Evolutionary conservation across 2,329 filamentous ascomycete genomes (phyloP).

Genomic region (Beauveria pseudobassiana): DNA sequence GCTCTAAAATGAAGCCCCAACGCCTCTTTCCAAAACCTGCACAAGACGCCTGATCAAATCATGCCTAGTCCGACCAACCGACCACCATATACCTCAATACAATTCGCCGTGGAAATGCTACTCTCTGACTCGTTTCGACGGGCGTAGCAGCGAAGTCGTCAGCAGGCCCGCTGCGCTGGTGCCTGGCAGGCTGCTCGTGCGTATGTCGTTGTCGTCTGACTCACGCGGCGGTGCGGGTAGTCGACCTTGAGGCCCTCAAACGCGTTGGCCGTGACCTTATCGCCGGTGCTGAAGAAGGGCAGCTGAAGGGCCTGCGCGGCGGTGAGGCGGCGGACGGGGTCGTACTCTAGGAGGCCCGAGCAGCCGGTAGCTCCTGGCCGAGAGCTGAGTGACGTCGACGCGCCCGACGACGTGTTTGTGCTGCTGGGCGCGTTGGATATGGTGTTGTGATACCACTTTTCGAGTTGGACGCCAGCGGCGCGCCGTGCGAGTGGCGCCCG

Average conservation of each 20-base stretch:
- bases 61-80: not conserved
- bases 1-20: not conserved
- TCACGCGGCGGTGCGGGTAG: slow-evolving; percentile 85
- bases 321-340: slow-evolving; percentile 80
- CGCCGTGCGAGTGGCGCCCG: slow-evolving; percentile 22
- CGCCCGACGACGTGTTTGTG: slow-evolving; percentile 38
- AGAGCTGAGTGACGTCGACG: slow-evolving; percentile 45
- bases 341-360: slow-evolving; percentile 85
- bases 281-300: slow-evolving; percentile 74
- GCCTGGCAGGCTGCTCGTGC: slow-evolving; percentile 80
- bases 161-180: slow-evolving; percentile 76
- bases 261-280: slow-evolving; percentile 70
- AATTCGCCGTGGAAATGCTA: slow-evolving; percentile 1
- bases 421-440: slow-evolving; percentile 48
- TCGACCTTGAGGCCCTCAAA: slow-evolving; percentile 85
- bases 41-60: not conserved
- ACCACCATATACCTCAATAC: not conserved
- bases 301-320: slow-evolving; percentile 85
- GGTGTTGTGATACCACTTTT: slow-evolving; percentile 72
- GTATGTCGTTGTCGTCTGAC: slow-evolving; percentile 90
- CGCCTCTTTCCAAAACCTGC: not conserved
- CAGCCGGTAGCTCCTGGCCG: slow-evolving; percentile 71
- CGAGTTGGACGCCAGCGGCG: slow-evolving; percentile 45
- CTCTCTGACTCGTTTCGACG: slow-evolving; percentile 57
- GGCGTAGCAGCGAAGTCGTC: slow-evolving; percentile 67